Conservation (phyloP, 2,329 filamentous ascomycete species). For the Claviceps sp. region DNA sequence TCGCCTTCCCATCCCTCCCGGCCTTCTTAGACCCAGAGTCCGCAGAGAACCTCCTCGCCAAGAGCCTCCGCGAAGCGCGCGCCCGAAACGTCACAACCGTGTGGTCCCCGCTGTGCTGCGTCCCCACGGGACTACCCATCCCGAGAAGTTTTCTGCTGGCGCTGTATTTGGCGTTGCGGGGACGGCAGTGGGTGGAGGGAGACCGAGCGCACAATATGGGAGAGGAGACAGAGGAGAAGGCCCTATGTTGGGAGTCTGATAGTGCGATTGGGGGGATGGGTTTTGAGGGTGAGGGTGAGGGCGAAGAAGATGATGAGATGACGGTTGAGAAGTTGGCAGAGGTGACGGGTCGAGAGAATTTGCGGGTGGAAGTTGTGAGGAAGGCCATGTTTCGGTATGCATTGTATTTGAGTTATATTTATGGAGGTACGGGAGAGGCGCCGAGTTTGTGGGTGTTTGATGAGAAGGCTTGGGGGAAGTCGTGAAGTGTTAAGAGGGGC, state of each 20-base stretch:
- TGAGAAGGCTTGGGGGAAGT: slow-evolving; percentile 7
- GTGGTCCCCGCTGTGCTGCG: too few relatives aligned
- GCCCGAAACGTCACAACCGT: too few relatives aligned
- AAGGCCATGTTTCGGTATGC: slow-evolving; percentile 21
- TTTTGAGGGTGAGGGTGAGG: too few relatives aligned
- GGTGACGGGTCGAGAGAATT: slow-evolving; percentile 10
- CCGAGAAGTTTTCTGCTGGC: slow-evolving; percentile 20
- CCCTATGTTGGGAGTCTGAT: too few relatives aligned
- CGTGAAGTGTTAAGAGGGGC: too few relatives aligned
- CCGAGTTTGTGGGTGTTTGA: slow-evolving; percentile 20
- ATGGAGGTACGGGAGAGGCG: slow-evolving; percentile 12
- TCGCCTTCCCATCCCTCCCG: too few relatives aligned
- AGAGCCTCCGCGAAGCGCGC: too few relatives aligned
- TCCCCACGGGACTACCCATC: slow-evolving; percentile 12
- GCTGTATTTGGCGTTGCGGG: slow-evolving; percentile 15
- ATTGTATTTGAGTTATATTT: slow-evolving; percentile 21
- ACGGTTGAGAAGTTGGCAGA: slow-evolving; percentile 8
- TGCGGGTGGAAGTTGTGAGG: slow-evolving; percentile 13
- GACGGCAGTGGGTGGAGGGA: slow-evolving; percentile 11
- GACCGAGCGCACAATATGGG: too few relatives aligned
- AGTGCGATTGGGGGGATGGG: too few relatives aligned
- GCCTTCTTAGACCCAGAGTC: too few relatives aligned
- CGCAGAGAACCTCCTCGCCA: too few relatives aligned
- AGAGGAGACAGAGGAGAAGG: too few relatives aligned
- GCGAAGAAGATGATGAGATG: slow-evolving; percentile 2